Conservation (phyloP, 148 eudicot species). For the Gaultheria prostrata region DNA sequence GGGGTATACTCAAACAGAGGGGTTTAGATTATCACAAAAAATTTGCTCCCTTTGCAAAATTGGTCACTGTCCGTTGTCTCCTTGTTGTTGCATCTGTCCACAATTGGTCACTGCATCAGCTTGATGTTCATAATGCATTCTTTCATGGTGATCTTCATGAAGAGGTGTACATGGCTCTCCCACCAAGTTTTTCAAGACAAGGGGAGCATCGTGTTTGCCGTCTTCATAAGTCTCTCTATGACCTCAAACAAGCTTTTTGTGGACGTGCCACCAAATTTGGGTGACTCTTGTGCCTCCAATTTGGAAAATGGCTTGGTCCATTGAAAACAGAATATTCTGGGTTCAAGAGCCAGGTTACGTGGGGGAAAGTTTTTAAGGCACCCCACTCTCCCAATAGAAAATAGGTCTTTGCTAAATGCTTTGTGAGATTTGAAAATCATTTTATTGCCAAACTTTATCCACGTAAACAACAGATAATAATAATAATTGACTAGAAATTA, state of each 20-base stretch:
- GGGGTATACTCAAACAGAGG: background rate
- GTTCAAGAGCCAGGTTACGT: too few species aligned
- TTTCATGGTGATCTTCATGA: background rate
- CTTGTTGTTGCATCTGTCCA: background rate
- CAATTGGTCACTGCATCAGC: background rate
- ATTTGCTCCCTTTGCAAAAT: slow-evolving; percentile 7
- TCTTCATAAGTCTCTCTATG: background rate
- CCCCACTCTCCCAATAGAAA: too few species aligned
- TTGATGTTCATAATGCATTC: background rate
- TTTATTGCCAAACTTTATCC: too few species aligned
- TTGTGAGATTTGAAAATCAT: too few species aligned
- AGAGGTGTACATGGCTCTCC: background rate
- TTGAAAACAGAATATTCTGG: too few species aligned
- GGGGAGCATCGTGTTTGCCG: slow-evolving; percentile 1
- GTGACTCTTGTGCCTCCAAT: too few species aligned
- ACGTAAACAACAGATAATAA: too few species aligned
- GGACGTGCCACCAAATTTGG: too few species aligned
- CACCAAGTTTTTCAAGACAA: background rate
- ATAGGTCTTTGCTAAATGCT: too few species aligned
- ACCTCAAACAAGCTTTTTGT: slow-evolving; percentile 2
- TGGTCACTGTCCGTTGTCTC: background rate
- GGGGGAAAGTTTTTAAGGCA: too few species aligned
- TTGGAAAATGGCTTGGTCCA: too few species aligned
- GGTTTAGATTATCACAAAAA: background rate
- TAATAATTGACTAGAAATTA: too few species aligned